Conservation (phyloP, 2,329 filamentous ascomycete species). For the Hypoxylon sp. region DNA sequence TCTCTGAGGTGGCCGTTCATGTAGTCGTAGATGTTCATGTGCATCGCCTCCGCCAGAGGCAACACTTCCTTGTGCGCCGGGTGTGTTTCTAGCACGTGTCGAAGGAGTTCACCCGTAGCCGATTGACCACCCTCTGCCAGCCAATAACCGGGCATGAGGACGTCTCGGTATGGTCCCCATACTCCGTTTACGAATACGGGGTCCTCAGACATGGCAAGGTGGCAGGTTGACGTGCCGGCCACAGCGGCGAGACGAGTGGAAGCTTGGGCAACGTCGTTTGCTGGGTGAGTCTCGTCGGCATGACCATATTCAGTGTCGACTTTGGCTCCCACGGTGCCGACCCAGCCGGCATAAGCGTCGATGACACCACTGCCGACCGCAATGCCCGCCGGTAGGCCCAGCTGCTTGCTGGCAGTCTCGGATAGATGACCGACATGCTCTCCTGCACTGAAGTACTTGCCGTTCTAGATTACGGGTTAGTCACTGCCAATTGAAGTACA, state of each 20-base stretch:
- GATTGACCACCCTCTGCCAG: constrained; percentile 97
- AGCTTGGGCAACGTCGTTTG: constrained; percentile 89
- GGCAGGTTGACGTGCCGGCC: constrained; percentile 95
- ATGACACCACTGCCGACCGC: constrained; percentile 96
- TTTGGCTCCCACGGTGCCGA: constrained; percentile 97
- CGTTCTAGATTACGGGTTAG: constrained; percentile 69
- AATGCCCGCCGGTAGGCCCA: constrained; percentile 86
- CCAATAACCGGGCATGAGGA: constrained; percentile 91
- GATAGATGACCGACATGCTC: constrained; percentile 88
- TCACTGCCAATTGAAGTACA: constrained; percentile 22
- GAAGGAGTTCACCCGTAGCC: constrained; percentile 91
- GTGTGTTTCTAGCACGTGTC: constrained; percentile 94
- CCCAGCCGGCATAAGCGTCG: constrained; percentile 98
- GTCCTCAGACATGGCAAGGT: constrained; percentile 92
- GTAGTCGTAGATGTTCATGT: constrained; percentile 93
- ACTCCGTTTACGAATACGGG: constrained; percentile 95
- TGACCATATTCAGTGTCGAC: constrained; percentile 76
- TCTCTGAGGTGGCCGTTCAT: constrained; percentile 86
- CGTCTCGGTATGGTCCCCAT: constrained; percentile 97
- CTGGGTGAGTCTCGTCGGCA: constrained; percentile 70
- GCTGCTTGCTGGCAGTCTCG: constrained; percentile 80
- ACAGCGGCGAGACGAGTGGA: constrained; percentile 94
- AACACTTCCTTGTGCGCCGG: constrained; percentile 84
- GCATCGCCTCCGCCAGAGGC: constrained; percentile 80
- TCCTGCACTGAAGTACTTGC: constrained; percentile 88